Base-by-base conservation (phyloP, 352 stramenopile species). In the Paralagenidium karlingii region DNA sequence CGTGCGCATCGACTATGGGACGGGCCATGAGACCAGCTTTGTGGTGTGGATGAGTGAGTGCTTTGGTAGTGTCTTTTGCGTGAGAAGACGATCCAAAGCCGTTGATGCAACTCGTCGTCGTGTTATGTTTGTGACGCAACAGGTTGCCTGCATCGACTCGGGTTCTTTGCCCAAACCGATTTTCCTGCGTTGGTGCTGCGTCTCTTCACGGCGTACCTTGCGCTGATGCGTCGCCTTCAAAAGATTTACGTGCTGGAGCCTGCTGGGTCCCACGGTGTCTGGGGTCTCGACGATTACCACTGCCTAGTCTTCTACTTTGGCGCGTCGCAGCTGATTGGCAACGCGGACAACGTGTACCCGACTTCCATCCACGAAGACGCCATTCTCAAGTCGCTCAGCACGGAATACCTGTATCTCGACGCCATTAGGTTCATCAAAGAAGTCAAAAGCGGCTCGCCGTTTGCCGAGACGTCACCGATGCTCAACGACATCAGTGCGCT, bases 221-320 rank as follows among this genome's bases (percentile, higher is more conserved):
- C 85, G 40, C 60, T 98, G 21, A 97, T 95, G 58, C 69, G 92
- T 24, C 74, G 82, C 7, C 61, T 99, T 18, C 94, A 99, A 63
- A 95, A 80, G 58, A 67, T 89, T 28, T 99, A 99, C 65, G 94
- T 96, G 76, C 73, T 99, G 8, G 96, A 99, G 65, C 95, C 96
- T 8, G 96, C 96, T 16, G 96, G 96, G n/a, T 97, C 80, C 16
- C 95, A 99, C 58, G 96, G 96, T 25, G 94, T 98, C 19, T 99
- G 96, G 95, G 94, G 91, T 18, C 71, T 99, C 29, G 96, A 99
- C 55, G 95, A 99, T 68, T 99, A 99, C 63, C 94, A 99, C 49
- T 98, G 95, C 53, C 67, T 99, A 24, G 82, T 90, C 1, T 99
- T 99, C 60, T 96, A 97, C 59, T 98, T 98, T 76, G 95, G 96